Evolutionary conservation across 768 basidiomycete species (phyloP).

Genomic region (Sporobolomyces pararoseus): DNA sequence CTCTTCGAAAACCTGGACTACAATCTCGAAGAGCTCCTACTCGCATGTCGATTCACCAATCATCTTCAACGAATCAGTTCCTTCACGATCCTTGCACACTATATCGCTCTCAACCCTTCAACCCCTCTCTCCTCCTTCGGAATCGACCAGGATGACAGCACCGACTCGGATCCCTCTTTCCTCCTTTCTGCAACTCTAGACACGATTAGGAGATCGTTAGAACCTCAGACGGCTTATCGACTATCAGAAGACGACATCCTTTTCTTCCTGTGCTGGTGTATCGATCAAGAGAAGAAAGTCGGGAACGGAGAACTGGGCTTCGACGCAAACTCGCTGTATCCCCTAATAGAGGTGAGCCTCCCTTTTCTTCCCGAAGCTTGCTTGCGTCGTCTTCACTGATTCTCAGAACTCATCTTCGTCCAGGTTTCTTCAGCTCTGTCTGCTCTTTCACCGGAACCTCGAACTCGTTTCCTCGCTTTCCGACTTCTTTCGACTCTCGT

Average conservation of each 20-base stretch:
- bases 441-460: constrained; percentile 2
- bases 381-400: not conserved
- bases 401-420: not conserved
- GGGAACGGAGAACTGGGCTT: not conserved
- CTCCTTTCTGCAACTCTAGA: not conserved
- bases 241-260: constrained; percentile 15
- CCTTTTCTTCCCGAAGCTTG: not conserved
- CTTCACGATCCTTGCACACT: constrained; percentile 17
- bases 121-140: not conserved
- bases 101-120: not conserved
- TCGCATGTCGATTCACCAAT: not conserved
- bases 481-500: constrained; percentile 11
- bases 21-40: not conserved
- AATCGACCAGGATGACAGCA: not conserved
- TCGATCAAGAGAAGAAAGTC: not conserved
- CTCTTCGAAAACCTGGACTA: not conserved
- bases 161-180: not conserved
- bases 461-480: constrained; percentile 24
- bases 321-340: not conserved
- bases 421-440: constrained; percentile 7
- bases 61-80: constrained; percentile 8
- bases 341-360: not conserved
- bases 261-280: constrained; percentile 28
- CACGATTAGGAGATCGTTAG: not conserved
- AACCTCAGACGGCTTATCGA: not conserved